Percentiles rank a stretch among this genome's conserved stretches.
phyloP scores from a whole-genome alignment of 2,329 filamentous ascomycete species.

The Sporothrix brasiliensis region DNA sequence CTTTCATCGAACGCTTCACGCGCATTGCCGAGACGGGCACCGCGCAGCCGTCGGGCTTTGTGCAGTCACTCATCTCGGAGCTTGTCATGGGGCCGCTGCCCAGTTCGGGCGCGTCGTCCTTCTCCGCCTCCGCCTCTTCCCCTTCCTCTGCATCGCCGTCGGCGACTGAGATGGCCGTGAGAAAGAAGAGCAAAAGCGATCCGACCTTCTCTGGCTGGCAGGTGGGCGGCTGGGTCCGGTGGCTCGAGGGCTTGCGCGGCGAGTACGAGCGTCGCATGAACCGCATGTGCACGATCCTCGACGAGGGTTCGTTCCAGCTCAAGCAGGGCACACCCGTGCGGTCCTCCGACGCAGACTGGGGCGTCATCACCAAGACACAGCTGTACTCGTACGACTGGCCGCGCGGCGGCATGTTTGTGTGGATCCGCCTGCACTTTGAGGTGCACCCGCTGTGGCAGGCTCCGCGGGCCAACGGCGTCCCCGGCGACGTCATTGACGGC shows the following conservation, averaged over 20 bases:
- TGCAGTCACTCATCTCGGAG: conserved; percentile 79
- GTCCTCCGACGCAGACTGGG: conserved; percentile 63
- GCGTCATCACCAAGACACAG: conserved; percentile 71
- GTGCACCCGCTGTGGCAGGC: conserved; percentile 68
- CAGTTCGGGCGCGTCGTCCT: conserved; percentile 40
- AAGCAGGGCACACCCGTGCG: conserved; percentile 60
- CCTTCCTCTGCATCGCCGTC: conserved; percentile 3
- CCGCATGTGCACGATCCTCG: conserved; percentile 73
- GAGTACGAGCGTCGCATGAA: conserved; percentile 85
- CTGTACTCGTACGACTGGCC: conserved; percentile 80
- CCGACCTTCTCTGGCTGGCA: conserved; percentile 65
- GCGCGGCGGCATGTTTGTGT: conserved; percentile 89
- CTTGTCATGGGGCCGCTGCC: conserved; percentile 72
- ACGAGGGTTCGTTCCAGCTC: conserved; percentile 66
- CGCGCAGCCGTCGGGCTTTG: conserved; percentile 85
- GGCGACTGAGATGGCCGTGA: neutral
- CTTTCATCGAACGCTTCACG: conserved; percentile 66
- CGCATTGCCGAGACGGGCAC: conserved; percentile 78
- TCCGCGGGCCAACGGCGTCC: conserved; percentile 36
- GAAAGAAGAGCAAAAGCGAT: conserved; percentile 40
- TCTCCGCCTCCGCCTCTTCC: neutral
- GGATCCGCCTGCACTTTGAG: conserved; percentile 73
- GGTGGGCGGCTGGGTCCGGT: conserved; percentile 83
- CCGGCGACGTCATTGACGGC: conserved; percentile 52
- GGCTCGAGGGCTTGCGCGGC: conserved; percentile 82